Evolutionary conservation across 2,329 filamentous ascomycete genomes (phyloP), one percentile per base, ranked within the genome.

Genomic region (Whalleya microplaca): DNA sequence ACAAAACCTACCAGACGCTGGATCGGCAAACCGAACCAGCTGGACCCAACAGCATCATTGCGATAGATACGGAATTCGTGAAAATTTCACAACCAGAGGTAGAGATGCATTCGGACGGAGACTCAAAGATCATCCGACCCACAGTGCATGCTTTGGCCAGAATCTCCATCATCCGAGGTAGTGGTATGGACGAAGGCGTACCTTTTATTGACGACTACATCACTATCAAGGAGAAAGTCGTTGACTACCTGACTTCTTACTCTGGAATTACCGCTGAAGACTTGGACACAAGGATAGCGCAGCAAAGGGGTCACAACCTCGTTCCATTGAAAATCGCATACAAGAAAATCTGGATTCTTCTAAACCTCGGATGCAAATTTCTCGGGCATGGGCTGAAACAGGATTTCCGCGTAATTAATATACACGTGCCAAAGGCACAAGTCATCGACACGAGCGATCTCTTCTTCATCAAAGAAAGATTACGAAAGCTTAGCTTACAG

Each of bases 191-290:
- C 41, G 91, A 96, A 71, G 92, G 92, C 0, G 73, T 88, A 0
- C 91, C 95, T 0, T 98, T 98, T 69, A 96, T 99, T 62, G 95
- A 99, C 70, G 95, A 99, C 75, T 99, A 99, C 73, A 96, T 99
- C 60, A 87, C 87, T 29, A 94, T 96, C 67, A 88, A 88, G 58
- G 95, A 98, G 70, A 88, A 89, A 0, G 91, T 99, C 21, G 91
- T 98, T 56, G 95, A 99, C 76, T 97, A 98, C 71, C 80, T 99
- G 40, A 99, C 96, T 0, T 88, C 90, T 44, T 98, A 92, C 77
- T 98, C 94, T 0, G 95, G 95, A 42, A 96, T 99, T 64, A 89
- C 88, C 3, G 84, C 88, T 1, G 88, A 89, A 20, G 95, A 99
- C 69, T 80, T 99, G 8, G 92, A 96, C 65, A 86, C 89, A 3